Evolutionary conservation across 2,329 filamentous ascomycete species (phyloP).

Genomic region (Beauveria brongniartii): DNA sequence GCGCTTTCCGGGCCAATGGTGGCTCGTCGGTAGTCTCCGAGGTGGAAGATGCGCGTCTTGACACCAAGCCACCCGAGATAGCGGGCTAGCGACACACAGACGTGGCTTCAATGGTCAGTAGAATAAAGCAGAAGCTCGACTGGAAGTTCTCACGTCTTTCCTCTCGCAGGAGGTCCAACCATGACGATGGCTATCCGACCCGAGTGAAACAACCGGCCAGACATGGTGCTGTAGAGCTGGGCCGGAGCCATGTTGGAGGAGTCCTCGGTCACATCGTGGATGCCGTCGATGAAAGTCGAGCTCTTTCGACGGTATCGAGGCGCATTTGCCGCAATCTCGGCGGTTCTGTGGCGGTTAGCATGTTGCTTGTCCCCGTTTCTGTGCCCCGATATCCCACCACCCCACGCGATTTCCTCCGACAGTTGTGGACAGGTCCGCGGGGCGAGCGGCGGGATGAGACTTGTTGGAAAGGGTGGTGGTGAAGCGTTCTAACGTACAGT

Average conservation of each 20-base stretch:
- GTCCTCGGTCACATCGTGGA: constrained; percentile 84
- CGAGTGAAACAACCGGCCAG: constrained; percentile 91
- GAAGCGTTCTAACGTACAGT: constrained; percentile 18
- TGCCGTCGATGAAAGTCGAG: constrained; percentile 93
- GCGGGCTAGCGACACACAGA: constrained; percentile 87
- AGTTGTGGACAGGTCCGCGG: background rate
- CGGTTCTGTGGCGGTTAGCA: constrained; percentile 53
- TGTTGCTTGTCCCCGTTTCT: background rate
- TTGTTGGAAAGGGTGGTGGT: background rate
- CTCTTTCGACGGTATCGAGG: constrained; percentile 86
- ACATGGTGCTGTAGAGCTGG: constrained; percentile 97
- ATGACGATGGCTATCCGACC: constrained; percentile 96
- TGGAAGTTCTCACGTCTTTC: constrained; percentile 65
- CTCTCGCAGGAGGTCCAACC: constrained; percentile 86
- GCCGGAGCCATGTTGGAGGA: constrained; percentile 74
- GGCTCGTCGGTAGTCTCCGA: constrained; percentile 91
- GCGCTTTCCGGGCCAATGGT: constrained; percentile 76
- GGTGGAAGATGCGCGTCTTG: constrained; percentile 94
- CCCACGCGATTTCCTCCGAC: constrained; percentile 8
- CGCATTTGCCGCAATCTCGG: constrained; percentile 85
- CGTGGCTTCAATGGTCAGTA: constrained; percentile 52
- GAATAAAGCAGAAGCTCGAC: background rate
- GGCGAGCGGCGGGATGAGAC: background rate
- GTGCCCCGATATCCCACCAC: background rate
- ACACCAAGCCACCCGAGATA: constrained; percentile 97